Evolutionary conservation across 2,329 filamentous ascomycete genomes (phyloP), one percentile per base, ranked within the genome.

Genomic region (Endoconidiophora laricicola): DNA sequence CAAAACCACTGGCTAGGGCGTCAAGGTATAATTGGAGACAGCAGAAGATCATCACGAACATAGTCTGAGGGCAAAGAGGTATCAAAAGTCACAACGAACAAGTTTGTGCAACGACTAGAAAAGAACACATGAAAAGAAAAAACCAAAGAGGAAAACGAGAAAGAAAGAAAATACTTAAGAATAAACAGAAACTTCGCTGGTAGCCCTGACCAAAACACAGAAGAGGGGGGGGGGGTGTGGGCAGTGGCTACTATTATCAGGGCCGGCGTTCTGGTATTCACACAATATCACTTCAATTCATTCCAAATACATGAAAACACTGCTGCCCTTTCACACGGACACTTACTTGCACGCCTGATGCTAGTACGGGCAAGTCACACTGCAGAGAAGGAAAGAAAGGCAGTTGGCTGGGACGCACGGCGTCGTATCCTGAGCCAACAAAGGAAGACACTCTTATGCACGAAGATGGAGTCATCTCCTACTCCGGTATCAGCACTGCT

Each of bases 11-110:
- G 37, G 42, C 41, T 39, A 47, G 48, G 43, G 16, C 51, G 39
- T 37, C 47, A 52, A 42, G 43, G 52, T 54, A 48, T 43, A 49
- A 41, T 7, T 43, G 43, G 33, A 22, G 44, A 38, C 24, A 36
- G 36, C 24, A 50, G 45, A 53, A 52, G 48, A 50, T 49, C 49
- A 51, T 49, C 29, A 48, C 43, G 42, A 51, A 49, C 26, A 40
- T 24, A 20, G 24, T 26, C 18, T n/a, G 42, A 24, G 18, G 18
- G 37, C 45, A 23, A 38, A 10, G 26, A 47, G 45, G 16, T 38
- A 16, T 36, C 12, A 41, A 39, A 6, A 23, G 41, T 46, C 36
- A 46, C 38, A 33, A 45, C 22, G 33, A 18, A 24, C 29, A 46
- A 16, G 22, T 9, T n/a, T 40, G 39, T 36, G 18, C 20, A 45